These are phyloP conservation scores for Musa balbisiana DNA, from an alignment of 202 grass and related monocot genomes.

Conservation along the genomic window DNA sequence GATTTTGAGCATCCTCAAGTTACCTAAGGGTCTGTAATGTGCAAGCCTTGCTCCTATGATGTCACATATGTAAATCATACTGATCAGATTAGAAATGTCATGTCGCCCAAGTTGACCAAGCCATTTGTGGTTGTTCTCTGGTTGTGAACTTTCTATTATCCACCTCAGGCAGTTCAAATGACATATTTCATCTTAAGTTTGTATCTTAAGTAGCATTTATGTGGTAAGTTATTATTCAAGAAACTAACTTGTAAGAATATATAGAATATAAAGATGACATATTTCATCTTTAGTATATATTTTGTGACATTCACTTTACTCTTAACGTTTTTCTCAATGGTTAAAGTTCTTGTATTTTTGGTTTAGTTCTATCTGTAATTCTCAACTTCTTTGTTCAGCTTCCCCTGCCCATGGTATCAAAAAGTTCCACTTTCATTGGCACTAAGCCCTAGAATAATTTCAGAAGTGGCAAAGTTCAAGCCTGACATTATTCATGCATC, in stretches of 20 bases:
- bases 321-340: background rate
- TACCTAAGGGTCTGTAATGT: background rate
- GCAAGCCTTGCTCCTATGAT: background rate
- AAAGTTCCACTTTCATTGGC: slow-evolving; percentile 68
- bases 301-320: background rate
- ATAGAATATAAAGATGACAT: too few relatives aligned
- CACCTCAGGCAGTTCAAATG: too few relatives aligned
- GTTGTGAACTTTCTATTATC: too few relatives aligned
- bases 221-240: too few relatives aligned
- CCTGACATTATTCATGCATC: slow-evolving; percentile 72
- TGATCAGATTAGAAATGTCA: too few relatives aligned
- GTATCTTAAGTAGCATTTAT: too few relatives aligned
- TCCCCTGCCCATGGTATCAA: slow-evolving; percentile 64
- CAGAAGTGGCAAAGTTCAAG: slow-evolving; percentile 63
- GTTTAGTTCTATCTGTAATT: slow-evolving; percentile 27
- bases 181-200: too few relatives aligned
- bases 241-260: too few relatives aligned
- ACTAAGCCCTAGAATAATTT: slow-evolving; percentile 71
- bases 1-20: background rate
- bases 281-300: too few relatives aligned
- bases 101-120: too few relatives aligned
- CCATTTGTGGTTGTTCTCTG: too few relatives aligned
- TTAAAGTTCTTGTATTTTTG: background rate
- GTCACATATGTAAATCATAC: background rate
- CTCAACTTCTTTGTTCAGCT: slow-evolving; percentile 36